Conservation (phyloP, 768 basidiomycete genomes). For the Termitomyces sp. region DNA sequence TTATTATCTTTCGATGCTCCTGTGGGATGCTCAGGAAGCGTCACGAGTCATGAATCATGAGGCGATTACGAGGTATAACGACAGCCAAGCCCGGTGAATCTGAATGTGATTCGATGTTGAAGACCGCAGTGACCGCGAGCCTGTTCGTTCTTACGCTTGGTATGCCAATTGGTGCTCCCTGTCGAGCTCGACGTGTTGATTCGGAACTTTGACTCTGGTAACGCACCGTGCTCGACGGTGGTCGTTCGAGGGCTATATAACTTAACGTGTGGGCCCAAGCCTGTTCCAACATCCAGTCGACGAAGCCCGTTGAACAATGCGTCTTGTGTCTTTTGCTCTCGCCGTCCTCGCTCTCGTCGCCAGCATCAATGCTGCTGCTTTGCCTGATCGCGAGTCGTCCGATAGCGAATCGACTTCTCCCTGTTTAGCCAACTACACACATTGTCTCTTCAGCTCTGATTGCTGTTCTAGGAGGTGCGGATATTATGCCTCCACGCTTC, state of each 20-base stretch:
- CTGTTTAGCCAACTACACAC: neutral
- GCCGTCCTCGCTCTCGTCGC: neutral
- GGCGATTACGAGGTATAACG: neutral
- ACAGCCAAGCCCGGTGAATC: too few relatives aligned
- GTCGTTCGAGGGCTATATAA: neutral
- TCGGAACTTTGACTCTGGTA: neutral
- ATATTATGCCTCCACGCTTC: neutral
- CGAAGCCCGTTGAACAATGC: neutral
- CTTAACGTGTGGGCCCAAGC: too few relatives aligned
- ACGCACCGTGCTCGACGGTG: neutral
- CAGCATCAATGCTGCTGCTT: neutral
- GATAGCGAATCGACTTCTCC: neutral
- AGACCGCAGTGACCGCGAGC: neutral
- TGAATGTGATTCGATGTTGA: neutral
- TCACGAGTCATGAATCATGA: neutral
- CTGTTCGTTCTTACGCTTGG: too few relatives aligned
- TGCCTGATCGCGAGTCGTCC: neutral
- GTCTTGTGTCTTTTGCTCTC: neutral
- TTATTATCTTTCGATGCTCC: neutral
- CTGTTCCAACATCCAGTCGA: too few relatives aligned
- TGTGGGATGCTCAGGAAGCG: neutral
- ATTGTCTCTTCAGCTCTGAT: neutral
- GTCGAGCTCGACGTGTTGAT: neutral
- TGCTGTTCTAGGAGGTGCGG: constrained; percentile 6
- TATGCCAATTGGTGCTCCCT: too few relatives aligned